Base-by-base conservation (phyloP, 2,329 filamentous ascomycete species). In the Xylariaceae sp. region DNA sequence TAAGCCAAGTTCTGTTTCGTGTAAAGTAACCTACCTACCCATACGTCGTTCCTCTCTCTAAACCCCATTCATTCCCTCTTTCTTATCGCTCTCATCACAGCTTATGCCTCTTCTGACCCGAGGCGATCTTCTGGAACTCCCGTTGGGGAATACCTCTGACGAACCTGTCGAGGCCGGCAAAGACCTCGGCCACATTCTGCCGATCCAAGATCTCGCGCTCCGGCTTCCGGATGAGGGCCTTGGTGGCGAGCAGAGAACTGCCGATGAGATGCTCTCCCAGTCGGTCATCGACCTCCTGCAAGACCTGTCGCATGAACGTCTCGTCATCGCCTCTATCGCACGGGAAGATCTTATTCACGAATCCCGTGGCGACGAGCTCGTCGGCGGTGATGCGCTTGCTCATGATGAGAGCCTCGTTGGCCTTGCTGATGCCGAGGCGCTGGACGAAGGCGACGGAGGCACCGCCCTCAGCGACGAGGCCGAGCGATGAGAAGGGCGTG, bases 361-460 rank as follows among this genome's bases (percentile, higher is more conserved):
- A 97, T 0, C 92, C 91, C 2, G 82, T 80, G 6, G 79, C 74
- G 59, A 91, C 76, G 32, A 97, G 77, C 67, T 95, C 90, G 29
- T 86, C 81, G 32, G 82, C 81, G 0, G 77, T 70, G 63, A 97
- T 88, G 44, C 85, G 80, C 71, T 87, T 88, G 65, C 87, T 91
- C 87, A 95, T 94, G 62, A 99, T 85, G 9, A 97, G 79, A 9
- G 94, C 92, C 77, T 97, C 94, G 67, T 95, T 95, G 7, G 91
- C 91, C 68, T 89, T 88, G 55, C 81, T 76, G 49, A 90, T 80
- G 1, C 94, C 94, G 29, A 97, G 77, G 0, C 92, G 77, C 64
- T 87, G 80, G 11, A 94, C 89, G 54, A 97, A 86, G 0, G 86
- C 89, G 53, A 84, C 76, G 12, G 85, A 89, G 0, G 91, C 85